Evolutionary conservation across 371 early-diverging fungal species (phyloP), one percentile per base, ranked within the genome.

Genomic region (Phascolomyces articulosus): DNA sequence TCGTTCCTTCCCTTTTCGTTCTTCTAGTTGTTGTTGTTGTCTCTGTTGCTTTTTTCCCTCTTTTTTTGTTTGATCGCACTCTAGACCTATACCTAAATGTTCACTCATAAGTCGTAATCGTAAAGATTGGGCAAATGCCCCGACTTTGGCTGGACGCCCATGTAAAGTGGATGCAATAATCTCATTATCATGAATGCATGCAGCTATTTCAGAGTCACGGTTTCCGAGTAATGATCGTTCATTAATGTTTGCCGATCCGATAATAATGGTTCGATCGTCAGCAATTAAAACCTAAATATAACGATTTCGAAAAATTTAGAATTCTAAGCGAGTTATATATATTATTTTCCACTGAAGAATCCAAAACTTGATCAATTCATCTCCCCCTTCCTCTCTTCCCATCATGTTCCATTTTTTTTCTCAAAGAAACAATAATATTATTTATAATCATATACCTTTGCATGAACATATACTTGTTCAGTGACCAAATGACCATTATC

Each of bases 191-290:
- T 91, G 88, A 34, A 94, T 74, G 29, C 91, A 69, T 28, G 91
- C 84, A 21, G 93, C 92, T 51, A 95, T 85, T 74, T 96, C 97
- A 13, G 95, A 92, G 72, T 96, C 97, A 58, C 95, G 90, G 64
- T 80, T 82, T 9, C 97, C 97, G 28, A 87, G 68, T 76, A 90
- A 87, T 0, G 93, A 93, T 1, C 97, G 88, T 63, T 79, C 79
- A 69, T 96, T 96, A 67, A 96, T 85, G 75, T 96, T 96, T 44
- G 96, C 95, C 4, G 92, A 92, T 18, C 97, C 97, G 67, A 91
- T 86, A 28, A 96, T 84, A 24, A 89, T 89, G 27, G 78, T 81
- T 9, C 79, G 80, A 65, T 94, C 95, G 69, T 96, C 97, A 4
- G 93, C 89, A 62, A 96, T 92, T 87, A 62, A 38, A 62, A 62